Base-by-base conservation (phyloP, 2,329 filamentous ascomycete genomes). In the Hyphodiscus sp. region DNA sequence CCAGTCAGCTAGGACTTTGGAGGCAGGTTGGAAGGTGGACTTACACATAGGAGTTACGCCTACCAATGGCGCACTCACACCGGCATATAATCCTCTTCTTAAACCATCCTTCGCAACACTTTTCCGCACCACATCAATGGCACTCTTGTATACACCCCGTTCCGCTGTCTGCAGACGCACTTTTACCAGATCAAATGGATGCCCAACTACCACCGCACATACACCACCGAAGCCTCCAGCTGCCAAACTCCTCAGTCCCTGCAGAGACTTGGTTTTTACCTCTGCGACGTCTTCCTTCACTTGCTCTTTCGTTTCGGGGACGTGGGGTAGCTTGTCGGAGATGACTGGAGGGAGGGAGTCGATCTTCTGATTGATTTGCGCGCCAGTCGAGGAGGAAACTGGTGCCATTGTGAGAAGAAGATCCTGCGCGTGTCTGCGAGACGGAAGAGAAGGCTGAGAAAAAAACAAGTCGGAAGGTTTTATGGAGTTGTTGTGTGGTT, bases 1-100 rank as follows among this genome's bases (percentile, higher is more conserved):
- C 4, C 11, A 4, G 33, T 38, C 11, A 38, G 16, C 16, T 38
- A 38, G 33, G 11, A 6, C 33, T n/a, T 38, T n/a, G 33, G 33
- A 38, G 13, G 11, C 11, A 13, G 33, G 13, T 6, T 13, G 4
- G 33, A 38, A 15, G 11, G 2, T 38, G 2, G 41, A 82, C 91
- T 74, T 81, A 96, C 91, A 99, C 94, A 99, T 99, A 52, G 94
- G 94, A 57, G 94, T 99, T 16, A 99, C 94, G 51, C 94, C 94
- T 10, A 96, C 88, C 58, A 99, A 75, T 45, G 94, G 94, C 65
- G 94, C 94, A 63, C 88, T 94, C 45, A 99, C 92, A 70, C 94
- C 94, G n/a, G 94, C 94, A 72, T 99, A 99, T 58, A 99, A 72
- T 9, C 94, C 94, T 71, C 88, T 74, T 56, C 73, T 65, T 61